Conservation (phyloP, 148 eudicot species). For the Rhododendron kiyosumense region DNA sequence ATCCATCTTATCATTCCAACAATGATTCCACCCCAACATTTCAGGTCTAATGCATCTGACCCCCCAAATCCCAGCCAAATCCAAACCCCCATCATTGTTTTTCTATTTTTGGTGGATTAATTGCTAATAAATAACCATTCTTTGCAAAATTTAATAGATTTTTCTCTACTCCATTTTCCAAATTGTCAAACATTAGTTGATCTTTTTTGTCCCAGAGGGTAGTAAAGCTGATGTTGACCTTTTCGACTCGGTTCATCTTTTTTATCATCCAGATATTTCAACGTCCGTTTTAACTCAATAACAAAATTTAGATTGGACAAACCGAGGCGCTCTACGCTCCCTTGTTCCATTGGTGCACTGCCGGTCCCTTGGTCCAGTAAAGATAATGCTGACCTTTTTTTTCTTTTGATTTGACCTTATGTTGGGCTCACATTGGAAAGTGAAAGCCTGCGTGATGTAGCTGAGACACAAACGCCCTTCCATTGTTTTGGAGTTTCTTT, state of each 20-base stretch:
- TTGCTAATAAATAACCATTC: constrained; percentile 9
- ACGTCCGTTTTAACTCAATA: background rate
- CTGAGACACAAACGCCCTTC: background rate
- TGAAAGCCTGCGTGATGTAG: background rate
- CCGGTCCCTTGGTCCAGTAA: background rate
- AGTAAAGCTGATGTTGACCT: background rate
- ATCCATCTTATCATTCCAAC: background rate
- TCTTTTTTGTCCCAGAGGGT: background rate
- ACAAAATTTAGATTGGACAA: too few relatives aligned
- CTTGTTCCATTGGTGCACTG: too few relatives aligned
- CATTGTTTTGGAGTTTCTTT: background rate
- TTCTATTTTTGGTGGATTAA: background rate
- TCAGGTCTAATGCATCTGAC: constrained; percentile 11
- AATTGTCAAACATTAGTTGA: constrained; percentile 7
- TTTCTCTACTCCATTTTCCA: background rate
- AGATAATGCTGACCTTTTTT: background rate
- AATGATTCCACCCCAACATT: constrained; percentile 2
- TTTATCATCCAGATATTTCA: background rate
- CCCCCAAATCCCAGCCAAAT: constrained; percentile 27
- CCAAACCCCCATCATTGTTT: constrained; percentile 20
- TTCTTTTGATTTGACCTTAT: background rate
- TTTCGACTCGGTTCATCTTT: too few relatives aligned
- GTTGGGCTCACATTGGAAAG: background rate
- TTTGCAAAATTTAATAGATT: background rate
- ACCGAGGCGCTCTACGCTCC: too few relatives aligned